Conservation (phyloP, 257 asterid species). For the Forsythia viridissima region DNA sequence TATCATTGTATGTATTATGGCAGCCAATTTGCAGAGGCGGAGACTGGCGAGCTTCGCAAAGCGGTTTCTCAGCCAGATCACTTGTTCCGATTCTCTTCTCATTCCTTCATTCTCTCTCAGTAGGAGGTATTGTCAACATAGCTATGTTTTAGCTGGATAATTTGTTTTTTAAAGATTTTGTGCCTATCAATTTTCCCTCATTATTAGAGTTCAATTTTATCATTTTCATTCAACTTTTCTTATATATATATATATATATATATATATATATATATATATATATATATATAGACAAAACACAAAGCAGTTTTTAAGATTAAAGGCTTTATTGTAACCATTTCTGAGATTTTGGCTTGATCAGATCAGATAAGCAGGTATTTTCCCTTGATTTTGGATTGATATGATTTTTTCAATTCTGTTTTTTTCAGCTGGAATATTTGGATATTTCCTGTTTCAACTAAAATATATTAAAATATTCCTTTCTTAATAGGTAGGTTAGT, state of each 20-base stretch:
- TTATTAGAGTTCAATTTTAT: conserved; percentile 19
- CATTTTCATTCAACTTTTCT: not conserved
- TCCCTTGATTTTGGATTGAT: not conserved
- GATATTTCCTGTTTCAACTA: not conserved
- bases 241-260: too few species aligned
- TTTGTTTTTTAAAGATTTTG: too few species aligned
- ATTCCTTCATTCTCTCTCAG: conserved; percentile 29
- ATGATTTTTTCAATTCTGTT: too few species aligned
- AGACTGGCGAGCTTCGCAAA: conserved; percentile 51
- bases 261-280: too few species aligned
- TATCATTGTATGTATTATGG: conserved; percentile 27
- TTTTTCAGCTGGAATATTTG: not conserved
- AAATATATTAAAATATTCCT: not conserved
- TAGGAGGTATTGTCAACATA: not conserved
- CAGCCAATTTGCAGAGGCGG: conserved; percentile 56
- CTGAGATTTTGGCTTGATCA: too few species aligned
- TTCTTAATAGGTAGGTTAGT: too few species aligned
- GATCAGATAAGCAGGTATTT: not conserved
- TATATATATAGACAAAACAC: too few species aligned
- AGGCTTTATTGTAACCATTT: too few species aligned
- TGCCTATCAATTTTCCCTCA: not conserved
- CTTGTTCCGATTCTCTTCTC: conserved; percentile 20
- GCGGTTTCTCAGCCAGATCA: conserved; percentile 42
- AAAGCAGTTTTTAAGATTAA: too few species aligned
- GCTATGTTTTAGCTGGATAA: too few species aligned